A percentile compares a stretch with the other conserved stretches of the same genome.
These are phyloP conservation scores for Termitomyces sp. DNA, from an alignment of 768 basidiomycete genomes.

Conservation along the genomic window DNA sequence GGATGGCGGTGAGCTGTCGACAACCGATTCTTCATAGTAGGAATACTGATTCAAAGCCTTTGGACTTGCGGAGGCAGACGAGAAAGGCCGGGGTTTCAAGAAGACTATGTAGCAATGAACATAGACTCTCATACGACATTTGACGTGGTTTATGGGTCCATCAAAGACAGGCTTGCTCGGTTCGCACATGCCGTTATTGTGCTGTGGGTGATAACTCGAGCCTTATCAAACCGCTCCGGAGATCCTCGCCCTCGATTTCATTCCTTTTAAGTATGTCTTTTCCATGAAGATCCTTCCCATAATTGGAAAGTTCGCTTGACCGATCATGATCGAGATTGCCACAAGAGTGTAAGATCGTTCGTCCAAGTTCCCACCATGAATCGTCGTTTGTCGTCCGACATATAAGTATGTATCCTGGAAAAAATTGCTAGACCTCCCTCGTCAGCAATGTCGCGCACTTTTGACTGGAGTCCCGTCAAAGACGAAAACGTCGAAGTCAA, in stretches of 20 bases:
- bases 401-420: conserved; percentile 8
- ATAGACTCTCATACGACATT: background rate
- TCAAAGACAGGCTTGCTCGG: background rate
- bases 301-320: background rate
- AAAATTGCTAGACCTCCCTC: conserved; percentile 6
- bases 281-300: background rate
- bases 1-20: background rate
- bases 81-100: background rate
- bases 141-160: background rate
- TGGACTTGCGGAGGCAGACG: too few relatives aligned
- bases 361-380: conserved; percentile 2
- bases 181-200: background rate
- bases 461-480: conserved; percentile 28
- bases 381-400: conserved; percentile 7
- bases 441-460: conserved; percentile 17
- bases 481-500: conserved; percentile 13
- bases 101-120: background rate
- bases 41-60: background rate
- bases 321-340: conserved; percentile 17
- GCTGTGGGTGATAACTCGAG: background rate
- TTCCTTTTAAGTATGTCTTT: background rate
- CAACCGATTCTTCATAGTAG: background rate
- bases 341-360: conserved; percentile 10
- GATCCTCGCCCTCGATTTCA: background rate
- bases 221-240: background rate